phyloP scores from a whole-genome alignment of 1,284 basidiomycete species.

The Anthracocystis panici-leucophaei region DNA sequence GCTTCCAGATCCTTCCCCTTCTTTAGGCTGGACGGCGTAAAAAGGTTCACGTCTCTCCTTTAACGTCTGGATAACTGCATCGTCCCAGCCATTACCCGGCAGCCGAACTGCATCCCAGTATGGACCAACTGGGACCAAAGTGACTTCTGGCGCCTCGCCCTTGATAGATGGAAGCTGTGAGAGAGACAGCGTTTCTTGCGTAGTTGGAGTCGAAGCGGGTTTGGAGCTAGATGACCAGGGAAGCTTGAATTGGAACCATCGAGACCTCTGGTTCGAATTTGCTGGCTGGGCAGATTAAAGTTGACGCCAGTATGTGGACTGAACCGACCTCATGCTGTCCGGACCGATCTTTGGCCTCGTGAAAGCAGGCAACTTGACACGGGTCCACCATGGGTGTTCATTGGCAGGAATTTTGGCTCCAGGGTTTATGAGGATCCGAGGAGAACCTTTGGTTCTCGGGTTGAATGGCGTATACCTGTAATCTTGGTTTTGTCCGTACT shows the following conservation, averaged over 20 bases:
- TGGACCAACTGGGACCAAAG: too few species aligned
- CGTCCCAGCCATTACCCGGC: constrained; percentile 8
- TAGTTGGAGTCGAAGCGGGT: too few species aligned
- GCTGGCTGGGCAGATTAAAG: not conserved
- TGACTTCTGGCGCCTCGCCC: too few species aligned
- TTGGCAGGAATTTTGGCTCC: not conserved
- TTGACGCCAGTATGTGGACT: not conserved
- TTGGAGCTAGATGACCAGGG: too few species aligned
- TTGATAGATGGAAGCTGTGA: too few species aligned
- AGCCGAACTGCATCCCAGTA: too few species aligned
- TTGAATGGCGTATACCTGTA: not conserved
- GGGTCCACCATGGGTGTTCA: not conserved
- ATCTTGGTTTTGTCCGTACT: not conserved
- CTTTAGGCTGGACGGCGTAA: not conserved
- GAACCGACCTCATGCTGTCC: not conserved
- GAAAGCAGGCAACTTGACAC: not conserved
- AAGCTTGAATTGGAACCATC: too few species aligned
- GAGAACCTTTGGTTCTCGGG: not conserved
- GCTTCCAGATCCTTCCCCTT: not conserved
- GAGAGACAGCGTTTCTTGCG: too few species aligned
- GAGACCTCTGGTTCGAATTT: too few species aligned
- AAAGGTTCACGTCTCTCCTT: not conserved
- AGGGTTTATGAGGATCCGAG: not conserved
- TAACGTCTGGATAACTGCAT: not conserved
- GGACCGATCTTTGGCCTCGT: not conserved